Evolutionary conservation across 306 rosid genomes (phyloP).

Genomic region (Phaseolus lunatus): DNA sequence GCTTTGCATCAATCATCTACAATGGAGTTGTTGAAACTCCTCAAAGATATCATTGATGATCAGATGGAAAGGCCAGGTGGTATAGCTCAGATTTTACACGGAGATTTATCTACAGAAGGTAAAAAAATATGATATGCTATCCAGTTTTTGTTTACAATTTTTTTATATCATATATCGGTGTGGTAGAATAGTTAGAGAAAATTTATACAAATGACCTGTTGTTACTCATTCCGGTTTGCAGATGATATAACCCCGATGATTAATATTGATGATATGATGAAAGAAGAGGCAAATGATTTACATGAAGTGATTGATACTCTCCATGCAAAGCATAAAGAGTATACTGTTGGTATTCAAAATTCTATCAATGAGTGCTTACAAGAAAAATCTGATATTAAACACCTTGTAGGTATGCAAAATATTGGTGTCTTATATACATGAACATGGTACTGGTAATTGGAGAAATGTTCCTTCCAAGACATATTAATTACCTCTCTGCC

Average conservation of each 20-base stretch:
- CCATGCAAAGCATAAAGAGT: constrained; percentile 71
- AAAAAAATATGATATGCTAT: constrained; percentile 40
- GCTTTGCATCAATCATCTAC: constrained; percentile 71
- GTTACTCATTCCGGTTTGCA: constrained; percentile 55
- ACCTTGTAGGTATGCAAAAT: no score
- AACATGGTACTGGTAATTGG: no score
- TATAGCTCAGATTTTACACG: no score
- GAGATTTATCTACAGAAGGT: no score
- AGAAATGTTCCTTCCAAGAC: no score
- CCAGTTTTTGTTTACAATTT: constrained; percentile 33
- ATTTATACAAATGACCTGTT: constrained; percentile 41
- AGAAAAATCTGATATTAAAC: no score
- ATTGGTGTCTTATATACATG: no score
- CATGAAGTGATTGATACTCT: constrained; percentile 66
- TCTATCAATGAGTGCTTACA: no score
- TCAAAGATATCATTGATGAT: no score
- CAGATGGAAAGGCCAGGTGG: no score
- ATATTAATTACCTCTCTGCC: no score
- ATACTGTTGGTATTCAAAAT: constrained; percentile 54
- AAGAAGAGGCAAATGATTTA: constrained; percentile 73
- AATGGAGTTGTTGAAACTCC: constrained; percentile 54
- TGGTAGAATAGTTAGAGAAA: constrained; percentile 39
- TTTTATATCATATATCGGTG: constrained; percentile 29
- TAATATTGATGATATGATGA: constrained; percentile 80
- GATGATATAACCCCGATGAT: constrained; percentile 70